Base-by-base conservation (phyloP, 805 yeast species). In the Yarrowia alimentaria region DNA sequence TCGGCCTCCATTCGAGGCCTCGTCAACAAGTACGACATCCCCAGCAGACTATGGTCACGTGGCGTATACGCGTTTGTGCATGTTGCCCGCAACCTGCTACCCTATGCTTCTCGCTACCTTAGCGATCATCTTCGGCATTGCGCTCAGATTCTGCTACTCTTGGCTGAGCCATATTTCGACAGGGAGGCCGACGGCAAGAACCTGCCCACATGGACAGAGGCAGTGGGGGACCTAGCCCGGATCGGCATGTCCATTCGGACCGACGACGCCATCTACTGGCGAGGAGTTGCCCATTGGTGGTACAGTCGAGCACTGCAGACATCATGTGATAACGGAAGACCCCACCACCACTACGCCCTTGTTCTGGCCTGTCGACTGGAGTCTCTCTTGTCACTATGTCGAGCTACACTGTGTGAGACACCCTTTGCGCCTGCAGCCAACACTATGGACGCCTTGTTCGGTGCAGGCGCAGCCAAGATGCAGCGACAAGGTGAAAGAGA, bases 201-300 rank as follows among this genome's bases (percentile, higher is more conserved):
- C 6, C 33, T 40, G 14, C 50, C 50, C 13, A 26, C 37, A 6
- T 43, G 50, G 50, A 43, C 50, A 3, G 50, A 43, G 13, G 50
- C 50, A 4, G 37, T 43, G 28, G 50, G 50, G 1, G 50, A 43
- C 12, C 37, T 43, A 10, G 50, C 50, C 11, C 35, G 50, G n/a
- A 43, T 43, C 4, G 35, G 37, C 12, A 43, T 43, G 50, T 31
- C 50, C 12, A n/a, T 43, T 5, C 35, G 37, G 4, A 30, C 37
- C 12, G 50, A 31, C 5, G 50, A 43, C 6, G 50, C 30, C 29
- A 22, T 43, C 11, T 43, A 43, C 22, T 43, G 50, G 50, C 21
- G 50, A 12, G 50, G 37, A 22, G 50, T 43, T 11, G 50, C 50
- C 16, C 50, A 43, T 18, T 43, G 50, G 50, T 43, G 50, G 50